Conservation (phyloP, 2,329 filamentous ascomycete genomes). For the Samsoniella hepiali region DNA sequence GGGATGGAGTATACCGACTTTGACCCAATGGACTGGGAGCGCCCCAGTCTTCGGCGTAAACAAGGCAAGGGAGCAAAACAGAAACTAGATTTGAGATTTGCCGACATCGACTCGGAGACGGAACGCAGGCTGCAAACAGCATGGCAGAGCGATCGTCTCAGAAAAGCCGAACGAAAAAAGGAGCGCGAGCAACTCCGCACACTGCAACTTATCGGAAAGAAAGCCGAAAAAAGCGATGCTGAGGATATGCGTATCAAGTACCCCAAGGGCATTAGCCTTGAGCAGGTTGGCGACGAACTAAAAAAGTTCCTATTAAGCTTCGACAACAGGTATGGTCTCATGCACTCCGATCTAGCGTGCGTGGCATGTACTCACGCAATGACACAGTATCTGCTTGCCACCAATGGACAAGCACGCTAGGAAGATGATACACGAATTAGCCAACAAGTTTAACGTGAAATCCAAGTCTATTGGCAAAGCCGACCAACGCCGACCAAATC, state of each 20-base stretch:
- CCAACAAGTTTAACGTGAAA: slow-evolving; percentile 70
- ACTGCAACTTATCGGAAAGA: slow-evolving; percentile 62
- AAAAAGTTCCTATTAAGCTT: slow-evolving; percentile 63
- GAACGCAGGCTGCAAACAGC: slow-evolving; percentile 55
- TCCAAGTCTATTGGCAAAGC: slow-evolving; percentile 80
- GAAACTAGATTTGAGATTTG: slow-evolving; percentile 40
- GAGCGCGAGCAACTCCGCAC: slow-evolving; percentile 66
- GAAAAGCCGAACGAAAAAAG: slow-evolving; percentile 68
- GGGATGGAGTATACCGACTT: slow-evolving; percentile 58
- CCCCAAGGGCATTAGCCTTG: slow-evolving; percentile 64
- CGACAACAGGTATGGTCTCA: slow-evolving; percentile 52
- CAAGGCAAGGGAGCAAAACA: slow-evolving; percentile 61
- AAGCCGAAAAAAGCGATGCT: slow-evolving; percentile 48
- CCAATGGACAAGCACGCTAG: slow-evolving; percentile 79
- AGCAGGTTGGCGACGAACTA: slow-evolving; percentile 71
- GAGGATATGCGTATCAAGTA: slow-evolving; percentile 69
- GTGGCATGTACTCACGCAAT: slow-evolving; percentile 47
- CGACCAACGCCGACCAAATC: slow-evolving; percentile 67
- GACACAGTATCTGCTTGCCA: slow-evolving; percentile 52
- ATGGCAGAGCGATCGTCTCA: slow-evolving; percentile 66
- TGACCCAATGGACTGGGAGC: slow-evolving; percentile 80
- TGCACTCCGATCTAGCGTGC: neutral
- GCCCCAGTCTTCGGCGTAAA: slow-evolving; percentile 60
- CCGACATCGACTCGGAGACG: slow-evolving; percentile 65
- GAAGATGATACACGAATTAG: slow-evolving; percentile 76